Evolutionary conservation across 345 rosid species (phyloP), one percentile per base, ranked within the genome.

Genomic region (Microcos paniculata): DNA sequence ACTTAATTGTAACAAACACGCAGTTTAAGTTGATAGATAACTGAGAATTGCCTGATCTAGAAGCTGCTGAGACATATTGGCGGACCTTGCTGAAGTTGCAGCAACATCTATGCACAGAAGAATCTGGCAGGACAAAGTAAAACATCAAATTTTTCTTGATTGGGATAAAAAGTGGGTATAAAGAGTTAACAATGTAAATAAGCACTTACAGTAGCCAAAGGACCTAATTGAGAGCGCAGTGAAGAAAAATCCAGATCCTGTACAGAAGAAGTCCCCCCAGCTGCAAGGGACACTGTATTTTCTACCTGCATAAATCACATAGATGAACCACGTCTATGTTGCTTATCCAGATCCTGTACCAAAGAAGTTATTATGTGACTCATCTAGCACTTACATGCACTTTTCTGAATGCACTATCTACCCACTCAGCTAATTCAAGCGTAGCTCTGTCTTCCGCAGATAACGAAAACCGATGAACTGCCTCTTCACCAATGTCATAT

Each of bases 391-490:
- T 62, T 89, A 91, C 98, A 82, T 89, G 85, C 76, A 90, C 84
- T 85, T 84, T 87, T 79, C 84, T 84, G 82, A 90, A 91, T 73
- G 96, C 88, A 72, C 83, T 82, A 84, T 95, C 96, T 24, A 95
- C 93, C 98, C 99, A 95, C 84, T 93, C 97, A 79, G 94, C 94
- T 84, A 95, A 85, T 79, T 93, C 99, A 83, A 95, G 94, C 62
- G 97, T 91, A 68, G 99, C 99, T 83, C 86, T 93, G 78, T 95
- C 99, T 87, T 95, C 98, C 56, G 93, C 99, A 75, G 98, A 93
- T 79, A 95, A 82, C 14, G 98, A 89, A 84, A 93, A 93, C 71
- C 99, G 87, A 82, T 89, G 89, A 82, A 93, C 91, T 26, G 98
- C 96, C 84, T 95, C 96, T 87, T 88, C 97, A 73, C 99, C 99